Conservation (phyloP, 2,329 filamentous ascomycete species). For the Aspergillus luchuensis region DNA sequence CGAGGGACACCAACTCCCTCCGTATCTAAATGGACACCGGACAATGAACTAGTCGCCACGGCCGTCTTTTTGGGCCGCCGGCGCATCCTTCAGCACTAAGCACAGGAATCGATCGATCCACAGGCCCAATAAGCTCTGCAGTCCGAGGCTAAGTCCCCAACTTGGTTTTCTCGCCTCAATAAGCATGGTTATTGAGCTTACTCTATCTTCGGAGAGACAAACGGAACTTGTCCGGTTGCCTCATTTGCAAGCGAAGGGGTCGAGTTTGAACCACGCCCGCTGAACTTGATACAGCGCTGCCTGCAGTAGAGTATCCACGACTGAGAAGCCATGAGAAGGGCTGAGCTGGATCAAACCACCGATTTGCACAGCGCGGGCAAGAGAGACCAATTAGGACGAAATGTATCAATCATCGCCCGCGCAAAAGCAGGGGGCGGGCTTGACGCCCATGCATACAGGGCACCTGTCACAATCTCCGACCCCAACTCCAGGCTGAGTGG, state of each 20-base stretch:
- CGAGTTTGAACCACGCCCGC: background rate
- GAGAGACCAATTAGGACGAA: background rate
- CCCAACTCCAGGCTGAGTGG: background rate
- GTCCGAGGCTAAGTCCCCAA: background rate
- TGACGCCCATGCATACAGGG: background rate
- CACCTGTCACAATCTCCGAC: background rate
- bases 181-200: background rate
- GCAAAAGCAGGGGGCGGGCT: background rate
- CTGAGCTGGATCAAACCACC: background rate
- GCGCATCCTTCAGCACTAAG: background rate
- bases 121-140: background rate
- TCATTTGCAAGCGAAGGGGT: background rate
- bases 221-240: background rate
- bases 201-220: background rate
- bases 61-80: background rate
- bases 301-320: background rate
- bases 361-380: background rate
- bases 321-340: background rate
- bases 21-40: background rate
- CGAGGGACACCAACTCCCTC: background rate
- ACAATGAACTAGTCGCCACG: background rate
- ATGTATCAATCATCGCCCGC: background rate
- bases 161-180: background rate
- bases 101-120: slow-evolving; percentile 1
- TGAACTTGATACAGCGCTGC: background rate